phyloP scores from a whole-genome alignment of 805 yeast species.

The Schwanniomyces pseudopolymorphus region DNA sequence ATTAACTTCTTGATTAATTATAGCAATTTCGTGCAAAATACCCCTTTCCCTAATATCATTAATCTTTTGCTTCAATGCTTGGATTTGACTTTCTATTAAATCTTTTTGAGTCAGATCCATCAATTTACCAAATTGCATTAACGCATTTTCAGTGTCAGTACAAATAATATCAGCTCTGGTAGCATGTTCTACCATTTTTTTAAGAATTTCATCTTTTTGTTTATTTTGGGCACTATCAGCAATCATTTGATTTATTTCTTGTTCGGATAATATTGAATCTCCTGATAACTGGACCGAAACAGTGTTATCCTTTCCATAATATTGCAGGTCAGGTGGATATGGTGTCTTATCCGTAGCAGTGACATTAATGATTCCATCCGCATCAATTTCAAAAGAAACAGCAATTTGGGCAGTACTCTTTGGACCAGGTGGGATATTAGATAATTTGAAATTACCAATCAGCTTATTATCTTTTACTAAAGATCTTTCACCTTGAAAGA shows the following conservation, averaged over 20 bases:
- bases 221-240: conserved; percentile 65
- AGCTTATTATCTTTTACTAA: conserved; percentile 74
- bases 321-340: conserved; percentile 34
- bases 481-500: conserved; percentile 80
- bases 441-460: conserved; percentile 70
- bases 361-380: conserved; percentile 69
- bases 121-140: conserved; percentile 61
- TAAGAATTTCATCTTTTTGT: conserved; percentile 57
- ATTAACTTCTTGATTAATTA: conserved; percentile 35
- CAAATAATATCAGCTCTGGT: conserved; percentile 75
- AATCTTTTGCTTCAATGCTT: conserved; percentile 25
- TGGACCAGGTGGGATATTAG: conserved; percentile 73
- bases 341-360: conserved; percentile 55
- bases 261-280: conserved; percentile 66
- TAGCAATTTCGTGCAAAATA: conserved; percentile 30
- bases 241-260: conserved; percentile 62
- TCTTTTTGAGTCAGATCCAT: conserved; percentile 51
- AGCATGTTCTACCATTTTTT: conserved; percentile 67
- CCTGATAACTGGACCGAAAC: conserved; percentile 69
- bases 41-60: conserved; percentile 32
- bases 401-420: conserved; percentile 80
- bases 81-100: conserved; percentile 16
- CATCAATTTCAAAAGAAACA: conserved; percentile 77
- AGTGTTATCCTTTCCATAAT: conserved; percentile 47
- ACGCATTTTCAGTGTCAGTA: conserved; percentile 85